Conservation (phyloP, 768 basidiomycete species). For the Crassisporium funariophilum region DNA sequence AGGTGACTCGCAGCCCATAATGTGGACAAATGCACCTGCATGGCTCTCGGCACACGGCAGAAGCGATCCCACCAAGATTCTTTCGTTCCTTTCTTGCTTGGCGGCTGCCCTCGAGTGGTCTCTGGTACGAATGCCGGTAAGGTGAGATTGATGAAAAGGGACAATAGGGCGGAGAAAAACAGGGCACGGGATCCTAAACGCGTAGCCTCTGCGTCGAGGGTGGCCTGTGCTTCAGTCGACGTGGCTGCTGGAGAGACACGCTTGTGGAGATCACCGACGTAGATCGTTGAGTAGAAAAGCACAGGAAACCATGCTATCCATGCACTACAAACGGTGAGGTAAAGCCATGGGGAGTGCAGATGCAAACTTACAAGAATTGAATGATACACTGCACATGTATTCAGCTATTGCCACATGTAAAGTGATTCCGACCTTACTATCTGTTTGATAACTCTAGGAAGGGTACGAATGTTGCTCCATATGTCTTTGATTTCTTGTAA, state of each 20-base stretch:
- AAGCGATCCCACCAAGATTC: constrained; percentile 23
- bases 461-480: constrained; percentile 65
- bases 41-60: constrained; percentile 37
- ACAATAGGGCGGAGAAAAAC: constrained; percentile 73
- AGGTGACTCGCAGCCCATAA: constrained; percentile 82
- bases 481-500: constrained; percentile 59
- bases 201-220: constrained; percentile 68
- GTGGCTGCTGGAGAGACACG: constrained; percentile 35
- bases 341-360: constrained; percentile 4
- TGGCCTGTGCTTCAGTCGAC: constrained; percentile 26
- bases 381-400: constrained; percentile 58
- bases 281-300: constrained; percentile 85
- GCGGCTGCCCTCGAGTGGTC: constrained; percentile 14
- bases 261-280: constrained; percentile 87
- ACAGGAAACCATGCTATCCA: constrained; percentile 95
- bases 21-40: constrained; percentile 63
- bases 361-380: constrained; percentile 75
- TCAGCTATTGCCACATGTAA: neutral
- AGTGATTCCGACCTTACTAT: constrained; percentile 57
- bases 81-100: constrained; percentile 1
- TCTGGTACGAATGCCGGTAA: constrained; percentile 66
- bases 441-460: constrained; percentile 76
- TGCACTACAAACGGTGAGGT: constrained; percentile 42
- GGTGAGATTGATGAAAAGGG: constrained; percentile 66
- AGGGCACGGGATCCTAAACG: constrained; percentile 84